Percentiles rank a stretch among this genome's conserved stretches.
Evolutionary conservation across 805 yeast genomes (phyloP).

Genomic region (Blastobotrys muscicola): DNA sequence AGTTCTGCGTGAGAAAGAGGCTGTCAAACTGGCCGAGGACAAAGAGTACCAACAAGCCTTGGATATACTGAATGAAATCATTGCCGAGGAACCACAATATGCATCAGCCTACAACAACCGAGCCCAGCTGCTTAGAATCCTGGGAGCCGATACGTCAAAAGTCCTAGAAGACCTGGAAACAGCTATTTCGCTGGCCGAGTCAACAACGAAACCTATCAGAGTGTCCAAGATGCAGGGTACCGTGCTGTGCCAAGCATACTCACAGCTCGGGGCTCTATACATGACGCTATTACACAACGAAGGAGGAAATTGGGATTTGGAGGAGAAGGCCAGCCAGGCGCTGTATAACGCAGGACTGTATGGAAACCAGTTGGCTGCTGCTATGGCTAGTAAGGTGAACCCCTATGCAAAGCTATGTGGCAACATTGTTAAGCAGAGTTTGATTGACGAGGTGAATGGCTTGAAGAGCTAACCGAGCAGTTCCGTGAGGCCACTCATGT

Average conservation of each 20-base stretch:
- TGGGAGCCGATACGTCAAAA: neutral
- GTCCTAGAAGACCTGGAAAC: constrained; percentile 17
- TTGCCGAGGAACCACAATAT: constrained; percentile 20
- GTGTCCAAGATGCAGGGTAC: constrained; percentile 25
- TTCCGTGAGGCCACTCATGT: no score
- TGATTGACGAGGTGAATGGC: constrained; percentile 9
- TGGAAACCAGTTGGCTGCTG: constrained; percentile 24
- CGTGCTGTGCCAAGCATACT: constrained; percentile 24
- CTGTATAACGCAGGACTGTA: constrained; percentile 22
- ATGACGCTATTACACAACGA: constrained; percentile 12
- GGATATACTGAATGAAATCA: constrained; percentile 14
- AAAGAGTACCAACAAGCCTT: constrained; percentile 12
- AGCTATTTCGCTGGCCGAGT: constrained; percentile 23
- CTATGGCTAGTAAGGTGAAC: constrained; percentile 22
- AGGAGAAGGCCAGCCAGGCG: constrained; percentile 22
- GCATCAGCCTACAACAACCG: constrained; percentile 29
- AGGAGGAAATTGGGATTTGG: constrained; percentile 19
- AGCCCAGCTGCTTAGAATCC: constrained; percentile 21
- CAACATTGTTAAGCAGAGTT: constrained; percentile 20
- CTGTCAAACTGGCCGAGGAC: constrained; percentile 14
- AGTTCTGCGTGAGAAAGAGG: constrained; percentile 16
- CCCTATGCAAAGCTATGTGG: constrained; percentile 31
- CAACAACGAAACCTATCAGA: constrained; percentile 5
- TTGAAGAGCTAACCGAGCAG: no score
- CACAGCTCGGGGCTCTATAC: constrained; percentile 25